Conservation (phyloP, 1,139 yeast genomes). For the Pichia terricola region DNA sequence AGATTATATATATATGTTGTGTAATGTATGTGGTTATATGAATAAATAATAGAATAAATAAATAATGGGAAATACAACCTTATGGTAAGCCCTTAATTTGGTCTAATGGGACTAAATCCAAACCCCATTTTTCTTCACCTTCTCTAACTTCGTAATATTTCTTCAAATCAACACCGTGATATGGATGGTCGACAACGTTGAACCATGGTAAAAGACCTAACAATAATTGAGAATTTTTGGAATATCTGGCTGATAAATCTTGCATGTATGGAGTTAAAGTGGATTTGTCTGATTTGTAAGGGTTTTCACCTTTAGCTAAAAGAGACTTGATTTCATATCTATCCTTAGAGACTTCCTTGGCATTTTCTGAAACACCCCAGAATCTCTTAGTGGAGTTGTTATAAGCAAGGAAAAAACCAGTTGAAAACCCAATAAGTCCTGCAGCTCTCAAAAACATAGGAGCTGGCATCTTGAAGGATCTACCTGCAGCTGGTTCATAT, state of each 20-base stretch:
- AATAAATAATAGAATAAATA: no score
- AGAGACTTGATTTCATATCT: conserved; percentile 64
- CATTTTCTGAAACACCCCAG: conserved; percentile 71
- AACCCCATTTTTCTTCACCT: conserved; percentile 28
- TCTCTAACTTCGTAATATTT: conserved; percentile 61
- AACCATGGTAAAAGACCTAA: conserved; percentile 72
- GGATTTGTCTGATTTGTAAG: conserved; percentile 49
- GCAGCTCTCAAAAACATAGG: conserved; percentile 52
- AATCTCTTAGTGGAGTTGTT: conserved; percentile 59
- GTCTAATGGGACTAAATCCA: conserved; percentile 24
- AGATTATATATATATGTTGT: no score
- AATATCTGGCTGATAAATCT: conserved; percentile 70
- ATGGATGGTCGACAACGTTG: conserved; percentile 72
- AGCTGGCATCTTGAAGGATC: conserved; percentile 48
- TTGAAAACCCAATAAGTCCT: conserved; percentile 51
- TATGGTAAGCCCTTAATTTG: no score
- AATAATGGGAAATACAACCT: background rate
- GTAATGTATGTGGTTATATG: no score
- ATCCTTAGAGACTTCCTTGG: conserved; percentile 62
- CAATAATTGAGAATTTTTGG: conserved; percentile 59
- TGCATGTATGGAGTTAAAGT: conserved; percentile 59
- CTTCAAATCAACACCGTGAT: conserved; percentile 68
- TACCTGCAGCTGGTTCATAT: conserved; percentile 54
- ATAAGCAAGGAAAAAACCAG: conserved; percentile 68
- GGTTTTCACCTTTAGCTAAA: conserved; percentile 57